Conservation (phyloP, 345 rosid genomes). For the Gossypium ekmanianum region DNA sequence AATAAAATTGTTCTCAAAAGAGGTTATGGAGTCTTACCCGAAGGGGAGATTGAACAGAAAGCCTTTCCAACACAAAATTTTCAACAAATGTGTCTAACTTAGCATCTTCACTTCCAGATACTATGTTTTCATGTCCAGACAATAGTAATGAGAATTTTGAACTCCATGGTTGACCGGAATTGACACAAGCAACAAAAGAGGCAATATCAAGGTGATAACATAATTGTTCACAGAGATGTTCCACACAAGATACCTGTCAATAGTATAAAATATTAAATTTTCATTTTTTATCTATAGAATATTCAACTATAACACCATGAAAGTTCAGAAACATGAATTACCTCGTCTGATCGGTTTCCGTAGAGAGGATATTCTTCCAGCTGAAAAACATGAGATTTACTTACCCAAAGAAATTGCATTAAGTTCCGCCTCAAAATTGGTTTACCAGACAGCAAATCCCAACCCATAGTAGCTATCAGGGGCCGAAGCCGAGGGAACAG, state of each 20-base stretch:
- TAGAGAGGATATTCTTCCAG: constrained; percentile 74
- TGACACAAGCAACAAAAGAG: constrained; percentile 77
- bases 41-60: constrained; percentile 90
- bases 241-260: constrained; percentile 79
- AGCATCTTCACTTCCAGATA: constrained; percentile 43
- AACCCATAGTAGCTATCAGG: constrained; percentile 87
- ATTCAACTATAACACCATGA: constrained; percentile 2
- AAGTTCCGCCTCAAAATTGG: constrained; percentile 62
- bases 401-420: constrained; percentile 79
- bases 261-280: background rate
- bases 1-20: constrained; percentile 1
- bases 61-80: constrained; percentile 91
- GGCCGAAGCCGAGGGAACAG: constrained; percentile 80
- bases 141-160: constrained; percentile 59
- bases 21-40: constrained; percentile 47
- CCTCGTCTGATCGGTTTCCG: constrained; percentile 69
- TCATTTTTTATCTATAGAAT: constrained; percentile 5
- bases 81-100: constrained; percentile 77
- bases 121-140: constrained; percentile 46
- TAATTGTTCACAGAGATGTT: constrained; percentile 74
- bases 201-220: constrained; percentile 91
- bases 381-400: constrained; percentile 57
- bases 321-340: constrained; percentile 22
- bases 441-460: constrained; percentile 87
- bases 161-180: constrained; percentile 82